Conservation (phyloP, 352 stramenopile genomes). For the Pythium aristosporum region DNA sequence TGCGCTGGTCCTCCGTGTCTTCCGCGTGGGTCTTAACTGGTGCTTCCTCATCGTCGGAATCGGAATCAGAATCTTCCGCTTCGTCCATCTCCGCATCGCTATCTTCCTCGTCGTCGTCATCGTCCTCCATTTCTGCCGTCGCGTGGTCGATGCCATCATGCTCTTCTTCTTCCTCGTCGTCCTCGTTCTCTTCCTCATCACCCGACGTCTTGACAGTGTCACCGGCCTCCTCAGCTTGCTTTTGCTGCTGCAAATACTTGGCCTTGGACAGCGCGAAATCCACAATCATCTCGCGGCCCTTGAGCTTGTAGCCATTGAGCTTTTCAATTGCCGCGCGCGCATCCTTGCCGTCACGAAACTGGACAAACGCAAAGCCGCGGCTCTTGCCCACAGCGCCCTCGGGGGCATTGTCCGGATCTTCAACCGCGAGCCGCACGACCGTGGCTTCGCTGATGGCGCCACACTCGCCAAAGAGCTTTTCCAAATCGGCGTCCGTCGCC, state of each 20-base stretch:
- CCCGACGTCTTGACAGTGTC: slow-evolving; percentile 33
- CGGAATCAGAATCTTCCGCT: slow-evolving; percentile 33
- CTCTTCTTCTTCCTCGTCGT: slow-evolving; percentile 27
- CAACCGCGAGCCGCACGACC: slow-evolving; percentile 74
- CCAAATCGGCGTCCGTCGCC: slow-evolving; percentile 67
- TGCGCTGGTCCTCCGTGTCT: slow-evolving; percentile 72
- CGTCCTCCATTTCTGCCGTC: slow-evolving; percentile 38
- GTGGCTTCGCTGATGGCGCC: slow-evolving; percentile 67
- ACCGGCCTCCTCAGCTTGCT: slow-evolving; percentile 32
- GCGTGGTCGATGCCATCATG: slow-evolving; percentile 35
- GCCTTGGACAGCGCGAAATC: slow-evolving; percentile 82
- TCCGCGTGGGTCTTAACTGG: slow-evolving; percentile 30
- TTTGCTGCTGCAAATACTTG: slow-evolving; percentile 77
- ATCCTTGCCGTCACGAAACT: slow-evolving; percentile 67
- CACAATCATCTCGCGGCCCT: slow-evolving; percentile 83
- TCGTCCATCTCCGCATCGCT: slow-evolving; percentile 30
- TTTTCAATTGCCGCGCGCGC: slow-evolving; percentile 64
- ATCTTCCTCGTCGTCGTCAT: slow-evolving; percentile 36
- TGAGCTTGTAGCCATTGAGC: slow-evolving; percentile 76
- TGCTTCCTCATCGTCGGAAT: slow-evolving; percentile 32
- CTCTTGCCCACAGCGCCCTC: slow-evolving; percentile 54
- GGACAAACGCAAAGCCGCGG: slow-evolving; percentile 83
- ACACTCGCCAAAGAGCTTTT: slow-evolving; percentile 66
- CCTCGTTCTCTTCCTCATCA: slow-evolving; percentile 20
- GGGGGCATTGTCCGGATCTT: slow-evolving; percentile 36